phyloP scores from a whole-genome alignment of 495 filamentous ascomycete species.

The Penicillium flavigenum region DNA sequence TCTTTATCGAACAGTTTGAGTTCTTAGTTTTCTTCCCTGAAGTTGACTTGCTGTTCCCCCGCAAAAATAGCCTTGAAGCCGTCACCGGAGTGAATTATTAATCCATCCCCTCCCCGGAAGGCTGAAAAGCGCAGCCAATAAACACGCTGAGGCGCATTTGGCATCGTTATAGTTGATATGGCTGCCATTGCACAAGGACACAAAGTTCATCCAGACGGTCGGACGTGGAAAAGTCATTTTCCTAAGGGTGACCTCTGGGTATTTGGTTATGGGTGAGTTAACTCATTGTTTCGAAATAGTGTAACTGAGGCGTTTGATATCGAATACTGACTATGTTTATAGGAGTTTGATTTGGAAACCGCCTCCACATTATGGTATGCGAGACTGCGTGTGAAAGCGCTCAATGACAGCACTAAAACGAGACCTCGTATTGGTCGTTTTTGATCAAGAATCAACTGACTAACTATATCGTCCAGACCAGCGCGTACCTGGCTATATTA shows the following conservation, averaged over 20 bases:
- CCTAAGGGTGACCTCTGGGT: constrained; percentile 73
- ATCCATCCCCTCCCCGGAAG: background rate
- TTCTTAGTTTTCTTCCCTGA: background rate
- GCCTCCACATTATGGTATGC: constrained; percentile 87
- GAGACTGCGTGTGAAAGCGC: background rate
- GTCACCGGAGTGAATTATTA: constrained; percentile 1
- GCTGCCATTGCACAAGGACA: constrained; percentile 25
- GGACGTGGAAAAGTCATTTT: constrained; percentile 46
- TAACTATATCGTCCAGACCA: constrained; percentile 55
- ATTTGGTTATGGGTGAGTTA: constrained; percentile 85
- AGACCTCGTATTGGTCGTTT: background rate
- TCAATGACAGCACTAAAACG: background rate
- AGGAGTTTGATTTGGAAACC: constrained; percentile 99
- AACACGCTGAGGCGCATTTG: background rate
- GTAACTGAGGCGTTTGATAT: background rate
- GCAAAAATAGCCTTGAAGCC: background rate
- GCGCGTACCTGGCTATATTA: constrained; percentile 86
- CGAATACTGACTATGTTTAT: background rate
- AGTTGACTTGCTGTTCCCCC: background rate
- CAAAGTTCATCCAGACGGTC: constrained; percentile 33
- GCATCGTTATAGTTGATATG: constrained; percentile 14
- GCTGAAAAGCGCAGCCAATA: background rate
- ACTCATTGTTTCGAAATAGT: background rate
- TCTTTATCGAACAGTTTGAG: background rate
- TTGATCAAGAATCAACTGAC: constrained; percentile 5